Conservation (phyloP, 225 moss, liverwort and hornwort species). For the Pseudisothecium myosuroides region DNA sequence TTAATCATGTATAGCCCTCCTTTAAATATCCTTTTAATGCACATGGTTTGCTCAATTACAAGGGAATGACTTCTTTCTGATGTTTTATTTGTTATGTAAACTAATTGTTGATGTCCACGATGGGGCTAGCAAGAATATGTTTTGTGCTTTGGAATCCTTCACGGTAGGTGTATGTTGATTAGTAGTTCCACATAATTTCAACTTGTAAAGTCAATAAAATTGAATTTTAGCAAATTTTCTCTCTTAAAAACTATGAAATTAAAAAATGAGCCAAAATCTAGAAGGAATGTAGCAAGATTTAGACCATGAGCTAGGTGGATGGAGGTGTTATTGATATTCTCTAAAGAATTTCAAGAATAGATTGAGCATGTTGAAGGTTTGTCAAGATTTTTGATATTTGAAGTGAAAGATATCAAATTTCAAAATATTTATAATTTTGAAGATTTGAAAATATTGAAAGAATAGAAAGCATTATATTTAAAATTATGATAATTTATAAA, state of each 20-base stretch:
- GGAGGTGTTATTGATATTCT: background rate
- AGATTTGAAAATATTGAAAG: background rate
- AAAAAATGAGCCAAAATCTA: background rate
- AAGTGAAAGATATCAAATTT: background rate
- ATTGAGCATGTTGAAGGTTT: background rate
- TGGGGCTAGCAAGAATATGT: fast-evolving
- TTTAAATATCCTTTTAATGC: background rate
- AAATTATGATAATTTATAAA: background rate
- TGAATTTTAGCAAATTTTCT: background rate
- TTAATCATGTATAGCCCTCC: background rate
- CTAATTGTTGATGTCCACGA: background rate
- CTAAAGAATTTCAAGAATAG: background rate
- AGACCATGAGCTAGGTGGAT: no score
- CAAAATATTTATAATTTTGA: background rate
- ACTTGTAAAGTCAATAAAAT: background rate
- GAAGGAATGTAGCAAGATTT: background rate
- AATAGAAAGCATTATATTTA: background rate
- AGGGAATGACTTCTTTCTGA: fast-evolving
- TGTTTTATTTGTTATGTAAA: background rate
- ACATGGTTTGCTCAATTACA: background rate
- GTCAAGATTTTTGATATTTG: background rate
- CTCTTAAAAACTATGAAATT: background rate
- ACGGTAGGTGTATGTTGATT: background rate
- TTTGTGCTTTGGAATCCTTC: no score
- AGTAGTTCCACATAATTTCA: background rate